These are phyloP conservation scores for Aspergillus nidulans DNA, from an alignment of 495 filamentous ascomycete species.

Conservation along the genomic window DNA sequence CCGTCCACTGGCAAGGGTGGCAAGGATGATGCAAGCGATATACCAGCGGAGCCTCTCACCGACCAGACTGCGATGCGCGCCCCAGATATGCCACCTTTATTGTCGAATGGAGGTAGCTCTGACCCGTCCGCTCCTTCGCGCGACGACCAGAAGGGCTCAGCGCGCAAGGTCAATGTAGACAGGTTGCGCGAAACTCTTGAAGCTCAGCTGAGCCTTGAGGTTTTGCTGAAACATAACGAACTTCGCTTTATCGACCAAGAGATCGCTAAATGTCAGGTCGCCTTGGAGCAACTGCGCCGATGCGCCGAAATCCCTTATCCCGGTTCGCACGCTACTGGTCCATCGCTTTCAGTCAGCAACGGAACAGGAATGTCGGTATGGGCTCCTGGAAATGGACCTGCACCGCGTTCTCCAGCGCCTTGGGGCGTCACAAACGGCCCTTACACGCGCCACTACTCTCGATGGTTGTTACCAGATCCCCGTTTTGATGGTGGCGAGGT, in stretches of 20 bases:
- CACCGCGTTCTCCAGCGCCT: constrained; percentile 64
- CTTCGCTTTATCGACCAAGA: constrained; percentile 92
- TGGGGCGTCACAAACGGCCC: constrained; percentile 89
- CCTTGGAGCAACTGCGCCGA: constrained; percentile 90
- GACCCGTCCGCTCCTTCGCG: constrained; percentile 9
- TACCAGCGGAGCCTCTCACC: constrained; percentile 13
- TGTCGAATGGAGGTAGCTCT: constrained; percentile 11
- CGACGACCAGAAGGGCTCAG: constrained; percentile 19
- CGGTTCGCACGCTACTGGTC: constrained; percentile 55
- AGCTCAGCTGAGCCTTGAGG: constrained; percentile 83
- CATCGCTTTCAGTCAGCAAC: constrained; percentile 59
- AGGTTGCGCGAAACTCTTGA: constrained; percentile 68
- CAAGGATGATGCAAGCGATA: not conserved
- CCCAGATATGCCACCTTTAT: constrained; percentile 7
- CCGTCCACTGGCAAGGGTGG: not conserved
- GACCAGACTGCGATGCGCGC: constrained; percentile 1
- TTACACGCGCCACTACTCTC: constrained; percentile 88
- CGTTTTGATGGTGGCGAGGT: constrained; percentile 69
- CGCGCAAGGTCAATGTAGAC: constrained; percentile 27
- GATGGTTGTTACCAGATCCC: constrained; percentile 87
- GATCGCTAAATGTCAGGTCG: constrained; percentile 89
- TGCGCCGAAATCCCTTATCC: constrained; percentile 89
- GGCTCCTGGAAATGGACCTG: constrained; percentile 51
- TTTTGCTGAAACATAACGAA: constrained; percentile 91
- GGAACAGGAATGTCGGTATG: constrained; percentile 66